phyloP scores from a whole-genome alignment of 1,284 basidiomycete genomes.

The Ustilago bromivora region DNA sequence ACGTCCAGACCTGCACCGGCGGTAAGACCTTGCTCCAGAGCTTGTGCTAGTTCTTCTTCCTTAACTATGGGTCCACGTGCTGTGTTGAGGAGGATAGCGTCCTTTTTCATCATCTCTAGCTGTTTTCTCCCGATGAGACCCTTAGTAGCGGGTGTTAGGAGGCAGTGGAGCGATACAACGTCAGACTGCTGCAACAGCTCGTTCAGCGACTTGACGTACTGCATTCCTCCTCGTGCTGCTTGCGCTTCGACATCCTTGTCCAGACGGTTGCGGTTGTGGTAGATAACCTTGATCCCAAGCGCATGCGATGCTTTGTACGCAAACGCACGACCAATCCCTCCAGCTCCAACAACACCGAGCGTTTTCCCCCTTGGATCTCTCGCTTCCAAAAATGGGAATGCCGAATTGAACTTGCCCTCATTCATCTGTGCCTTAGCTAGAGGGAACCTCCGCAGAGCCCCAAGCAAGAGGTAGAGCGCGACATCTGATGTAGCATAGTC shows the following conservation, averaged over 20 bases:
- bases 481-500: conserved; percentile 65
- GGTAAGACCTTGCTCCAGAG: conserved; percentile 50
- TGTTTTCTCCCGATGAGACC: conserved; percentile 70
- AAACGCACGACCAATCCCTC: conserved; percentile 62
- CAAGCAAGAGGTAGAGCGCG: conserved; percentile 62
- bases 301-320: conserved; percentile 62
- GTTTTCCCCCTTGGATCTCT: conserved; percentile 55
- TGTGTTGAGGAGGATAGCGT: conserved; percentile 72
- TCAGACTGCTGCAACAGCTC: conserved; percentile 70
- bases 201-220: conserved; percentile 65
- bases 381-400: conserved; percentile 54
- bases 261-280: conserved; percentile 62
- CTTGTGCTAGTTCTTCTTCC: conserved; percentile 65
- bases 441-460: conserved; percentile 59
- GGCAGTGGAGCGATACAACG: conserved; percentile 73
- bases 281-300: conserved; percentile 61
- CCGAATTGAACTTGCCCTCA: conserved; percentile 50
- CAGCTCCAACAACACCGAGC: conserved; percentile 65
- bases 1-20: conserved; percentile 86
- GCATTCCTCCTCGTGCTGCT: conserved; percentile 52
- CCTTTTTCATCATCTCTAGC: conserved; percentile 69
- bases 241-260: conserved; percentile 63
- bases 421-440: conserved; percentile 50
- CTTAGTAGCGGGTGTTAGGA: conserved; percentile 70
- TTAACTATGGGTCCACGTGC: conserved; percentile 72